A percentile compares a stretch with the other conserved stretches of the same genome.
Evolutionary conservation across 2,329 filamentous ascomycete species (phyloP).

Genomic region (Microdochium bolleyi): DNA sequence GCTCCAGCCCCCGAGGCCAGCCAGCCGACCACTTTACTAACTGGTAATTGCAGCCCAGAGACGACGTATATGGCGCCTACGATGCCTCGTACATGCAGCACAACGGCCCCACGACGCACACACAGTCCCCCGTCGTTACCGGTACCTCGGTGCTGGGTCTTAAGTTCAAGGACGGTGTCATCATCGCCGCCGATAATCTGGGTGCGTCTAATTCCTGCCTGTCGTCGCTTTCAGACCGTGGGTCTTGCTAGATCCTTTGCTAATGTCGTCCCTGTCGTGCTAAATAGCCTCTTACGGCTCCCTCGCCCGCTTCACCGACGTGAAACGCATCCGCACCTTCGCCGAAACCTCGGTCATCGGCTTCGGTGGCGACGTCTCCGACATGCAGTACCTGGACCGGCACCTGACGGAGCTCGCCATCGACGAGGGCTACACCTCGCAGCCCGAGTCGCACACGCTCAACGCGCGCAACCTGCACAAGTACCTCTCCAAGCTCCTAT

Average conservation of each 20-base stretch:
- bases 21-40: conserved; percentile 22
- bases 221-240: too few species aligned
- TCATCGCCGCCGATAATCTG: conserved; percentile 94
- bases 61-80: conserved; percentile 94
- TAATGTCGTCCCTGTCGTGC: background rate
- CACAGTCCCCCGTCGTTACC: conserved; percentile 87
- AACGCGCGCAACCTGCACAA: conserved; percentile 93
- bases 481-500: conserved; percentile 93
- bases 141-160: conserved; percentile 91
- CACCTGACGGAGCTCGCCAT: conserved; percentile 81
- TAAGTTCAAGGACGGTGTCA: conserved; percentile 94
- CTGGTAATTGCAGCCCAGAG: conserved; percentile 63
- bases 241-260: too few species aligned
- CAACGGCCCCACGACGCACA: conserved; percentile 70
- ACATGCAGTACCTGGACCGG: conserved; percentile 98
- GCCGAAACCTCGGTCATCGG: conserved; percentile 78
- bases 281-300: conserved; percentile 87
- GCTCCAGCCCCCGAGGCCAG: conserved; percentile 1
- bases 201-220: conserved; percentile 48
- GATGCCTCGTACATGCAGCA: conserved; percentile 76
- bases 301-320: conserved; percentile 90
- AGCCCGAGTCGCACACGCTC: conserved; percentile 45
- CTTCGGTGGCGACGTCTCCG: conserved; percentile 93
- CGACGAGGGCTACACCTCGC: conserved; percentile 68
- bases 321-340: conserved; percentile 90